Percentiles rank a stretch among this genome's conserved stretches.
phyloP scores from a whole-genome alignment of 2,329 filamentous ascomycete species.

The Aspergillus cejpii region DNA sequence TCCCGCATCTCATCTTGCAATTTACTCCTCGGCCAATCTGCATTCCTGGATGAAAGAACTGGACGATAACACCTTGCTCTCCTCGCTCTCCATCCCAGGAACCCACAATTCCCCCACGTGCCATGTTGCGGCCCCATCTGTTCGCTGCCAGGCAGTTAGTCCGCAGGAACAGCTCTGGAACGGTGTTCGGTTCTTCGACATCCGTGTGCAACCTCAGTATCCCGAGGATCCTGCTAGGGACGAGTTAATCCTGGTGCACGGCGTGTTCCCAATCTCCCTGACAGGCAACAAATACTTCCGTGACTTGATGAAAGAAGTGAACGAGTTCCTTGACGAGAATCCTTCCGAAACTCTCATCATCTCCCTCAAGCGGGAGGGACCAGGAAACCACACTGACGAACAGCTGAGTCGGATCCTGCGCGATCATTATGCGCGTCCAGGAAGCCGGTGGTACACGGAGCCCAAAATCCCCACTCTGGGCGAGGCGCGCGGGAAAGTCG shows the following conservation, averaged over 20 bases:
- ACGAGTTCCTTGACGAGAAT: conserved; percentile 69
- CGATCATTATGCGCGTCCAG: conserved; percentile 57
- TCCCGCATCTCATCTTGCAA: conserved; percentile 47
- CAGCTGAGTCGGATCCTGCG: conserved; percentile 69
- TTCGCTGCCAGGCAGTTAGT: conserved; percentile 81
- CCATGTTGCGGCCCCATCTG: conserved; percentile 78
- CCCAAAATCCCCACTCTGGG: conserved; percentile 70
- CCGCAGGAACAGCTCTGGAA: conserved; percentile 74
- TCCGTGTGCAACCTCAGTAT: conserved; percentile 65
- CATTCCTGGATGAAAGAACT: conserved; percentile 75
- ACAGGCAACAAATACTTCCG: conserved; percentile 73
- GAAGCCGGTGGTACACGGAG: conserved; percentile 68
- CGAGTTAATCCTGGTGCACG: conserved; percentile 75
- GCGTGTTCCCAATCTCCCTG: conserved; percentile 79
- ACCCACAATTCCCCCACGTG: conserved; percentile 92
- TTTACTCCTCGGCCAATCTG: conserved; percentile 66
- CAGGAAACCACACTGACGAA: conserved; percentile 69
- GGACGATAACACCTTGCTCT: conserved; percentile 63
- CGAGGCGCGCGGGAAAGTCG: conserved; percentile 71
- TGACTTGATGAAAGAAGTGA: conserved; percentile 62
- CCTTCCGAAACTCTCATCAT: conserved; percentile 77
- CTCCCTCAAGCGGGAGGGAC: conserved; percentile 84
- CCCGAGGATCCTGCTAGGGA: conserved; percentile 55
- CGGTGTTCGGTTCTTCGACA: conserved; percentile 89
- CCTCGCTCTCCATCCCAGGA: conserved; percentile 80